Percentiles rank a stretch among this genome's conserved stretches.
Conservation (phyloP, 2,329 filamentous ascomycete genomes). For the Ophiostoma populinum region DNA sequence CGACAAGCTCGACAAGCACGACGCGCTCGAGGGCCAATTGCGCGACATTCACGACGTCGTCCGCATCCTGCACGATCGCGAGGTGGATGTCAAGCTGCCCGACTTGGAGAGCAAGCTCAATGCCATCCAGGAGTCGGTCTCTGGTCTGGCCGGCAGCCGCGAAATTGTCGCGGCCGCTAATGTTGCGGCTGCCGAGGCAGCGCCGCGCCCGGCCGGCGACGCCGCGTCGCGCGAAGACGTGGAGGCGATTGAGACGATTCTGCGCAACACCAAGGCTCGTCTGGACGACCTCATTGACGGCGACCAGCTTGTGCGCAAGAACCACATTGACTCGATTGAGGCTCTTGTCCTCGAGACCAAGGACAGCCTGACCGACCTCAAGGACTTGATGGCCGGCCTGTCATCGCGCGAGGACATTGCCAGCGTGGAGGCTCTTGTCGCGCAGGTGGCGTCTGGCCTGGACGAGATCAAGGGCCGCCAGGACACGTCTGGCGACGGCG, state of each 20-base stretch:
- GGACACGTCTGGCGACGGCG: no score
- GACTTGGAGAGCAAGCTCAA: constrained; percentile 1
- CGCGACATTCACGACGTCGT: constrained; percentile 12
- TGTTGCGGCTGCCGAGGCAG: constrained; percentile 10
- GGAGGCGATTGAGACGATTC: constrained; percentile 74
- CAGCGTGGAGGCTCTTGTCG: constrained; percentile 59
- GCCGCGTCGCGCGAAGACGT: constrained; percentile 65
- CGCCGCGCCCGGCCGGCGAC: constrained; percentile 19
- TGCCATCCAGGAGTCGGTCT: constrained; percentile 1
- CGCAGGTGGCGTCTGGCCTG: constrained; percentile 56
- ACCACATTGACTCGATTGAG: constrained; percentile 50
- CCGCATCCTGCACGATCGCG: constrained; percentile 13
- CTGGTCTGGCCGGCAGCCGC: background rate
- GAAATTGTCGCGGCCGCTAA: background rate
- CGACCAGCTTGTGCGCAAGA: constrained; percentile 50
- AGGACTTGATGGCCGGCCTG: constrained; percentile 24
- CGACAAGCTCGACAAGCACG: constrained; percentile 16
- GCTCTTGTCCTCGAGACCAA: constrained; percentile 52
- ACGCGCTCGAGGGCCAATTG: constrained; percentile 32
- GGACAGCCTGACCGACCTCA: constrained; percentile 40
- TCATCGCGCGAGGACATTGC: constrained; percentile 57
- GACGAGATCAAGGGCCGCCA: constrained; percentile 52
- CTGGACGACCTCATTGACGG: constrained; percentile 65
- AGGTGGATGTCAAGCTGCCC: constrained; percentile 3
- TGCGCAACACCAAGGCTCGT: constrained; percentile 76